Base-by-base conservation (phyloP, 768 basidiomycete species). In the Boletellus emodensis region DNA sequence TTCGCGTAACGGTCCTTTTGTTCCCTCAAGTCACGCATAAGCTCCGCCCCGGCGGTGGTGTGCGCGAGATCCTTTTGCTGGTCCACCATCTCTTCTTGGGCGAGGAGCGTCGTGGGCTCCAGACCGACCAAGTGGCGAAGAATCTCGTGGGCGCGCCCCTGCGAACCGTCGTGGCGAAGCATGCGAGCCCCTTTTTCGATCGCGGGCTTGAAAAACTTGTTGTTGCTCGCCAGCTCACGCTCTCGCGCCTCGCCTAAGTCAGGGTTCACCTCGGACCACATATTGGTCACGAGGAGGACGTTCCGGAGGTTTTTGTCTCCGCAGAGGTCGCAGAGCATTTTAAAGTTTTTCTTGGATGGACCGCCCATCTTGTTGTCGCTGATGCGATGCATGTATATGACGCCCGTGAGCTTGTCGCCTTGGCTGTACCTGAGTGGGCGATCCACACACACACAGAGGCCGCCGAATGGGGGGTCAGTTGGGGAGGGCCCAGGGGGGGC, bases 11-110 rank as follows among this genome's bases (percentile, higher is more conserved):
- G 68, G 48, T 71, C 60, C 6, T 69, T 68, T 57, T 77, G 75
- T 48, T 72, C 74, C 47, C 69, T 67, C 6, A 81, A 58, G 35
- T 80, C 80, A n/a, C 71, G 69, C 51, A 71, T 72, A 14, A 84
- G 64, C 49, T 80, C 80, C 18, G 61, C 69, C 2, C 80, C 80
- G 3, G 77, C 82, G 3, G 70, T 68, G 1, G 83, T 82, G 37
- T 82, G 67, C 1, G 72, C 66, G 17, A 82, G 72, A 37, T 74
- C 69, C 38, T 72, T 73, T 11, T 72, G 66, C 46, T 76, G 67
- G 44, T 75, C 72, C n/a, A 81, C 76, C 13, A 83, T 69, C 55
- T 84, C 81, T 14, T 69, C 63, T 54, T 83, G 78, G 36, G 84
- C 77, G n/a, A 71, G 74, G 11, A 83, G 67, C 1, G 75, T 64